phyloP scores from a whole-genome alignment of 2,329 filamentous ascomycete genomes.

The Alternaria ethzedia region DNA sequence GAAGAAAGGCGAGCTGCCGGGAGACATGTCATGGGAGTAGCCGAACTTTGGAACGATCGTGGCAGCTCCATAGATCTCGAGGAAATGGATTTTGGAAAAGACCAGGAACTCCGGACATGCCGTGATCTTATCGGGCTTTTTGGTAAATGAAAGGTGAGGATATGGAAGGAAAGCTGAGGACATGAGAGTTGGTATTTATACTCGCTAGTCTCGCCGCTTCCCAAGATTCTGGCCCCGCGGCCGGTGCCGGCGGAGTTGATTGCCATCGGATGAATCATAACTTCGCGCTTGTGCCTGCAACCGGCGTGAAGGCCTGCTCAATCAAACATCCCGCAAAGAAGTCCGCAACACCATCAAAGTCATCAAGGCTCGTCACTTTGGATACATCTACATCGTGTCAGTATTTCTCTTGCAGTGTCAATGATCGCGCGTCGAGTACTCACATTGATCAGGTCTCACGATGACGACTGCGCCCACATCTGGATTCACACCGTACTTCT shows the following conservation, averaged over 20 bases:
- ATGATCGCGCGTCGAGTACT: neutral
- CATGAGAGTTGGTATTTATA: neutral
- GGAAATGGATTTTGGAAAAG: neutral
- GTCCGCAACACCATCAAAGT: constrained; percentile 21
- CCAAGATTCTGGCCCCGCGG: neutral
- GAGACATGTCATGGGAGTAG: neutral
- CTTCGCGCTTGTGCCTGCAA: neutral
- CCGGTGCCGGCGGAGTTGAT: neutral
- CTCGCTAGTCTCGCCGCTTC: neutral
- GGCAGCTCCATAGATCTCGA: neutral
- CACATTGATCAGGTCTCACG: constrained; percentile 64
- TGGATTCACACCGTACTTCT: constrained; percentile 59
- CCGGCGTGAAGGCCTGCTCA: neutral
- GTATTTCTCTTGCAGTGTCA: neutral
- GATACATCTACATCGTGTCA: constrained; percentile 35
- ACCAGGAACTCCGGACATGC: neutral
- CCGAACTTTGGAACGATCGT: neutral
- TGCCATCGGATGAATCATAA: neutral
- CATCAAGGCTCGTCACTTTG: constrained; percentile 31
- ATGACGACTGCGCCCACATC: constrained; percentile 53
- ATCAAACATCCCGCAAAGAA: constrained; percentile 35
- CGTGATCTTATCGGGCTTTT: too few relatives aligned
- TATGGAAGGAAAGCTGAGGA: neutral
- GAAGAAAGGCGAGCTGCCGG: neutral
- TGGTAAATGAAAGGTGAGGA: neutral